Percentiles rank a stretch among this genome's conserved stretches.
Conservation (phyloP, 306 rosid genomes). For the Begonia loranthoides region DNA sequence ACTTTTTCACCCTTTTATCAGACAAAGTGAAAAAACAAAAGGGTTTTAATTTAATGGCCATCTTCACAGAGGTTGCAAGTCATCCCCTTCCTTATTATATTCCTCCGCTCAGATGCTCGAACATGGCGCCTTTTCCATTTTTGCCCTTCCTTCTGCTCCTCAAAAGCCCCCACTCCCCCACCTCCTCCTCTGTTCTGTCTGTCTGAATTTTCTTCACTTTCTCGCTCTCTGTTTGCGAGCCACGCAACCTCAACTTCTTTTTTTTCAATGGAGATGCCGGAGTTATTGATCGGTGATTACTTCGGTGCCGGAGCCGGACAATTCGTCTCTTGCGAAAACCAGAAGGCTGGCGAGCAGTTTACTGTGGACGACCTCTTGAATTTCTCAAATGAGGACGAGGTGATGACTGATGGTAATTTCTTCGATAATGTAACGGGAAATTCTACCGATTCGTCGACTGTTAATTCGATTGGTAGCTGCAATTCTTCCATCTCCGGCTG, state of each 20-base stretch:
- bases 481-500: slow-evolving; percentile 57
- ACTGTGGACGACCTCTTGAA: slow-evolving; percentile 78
- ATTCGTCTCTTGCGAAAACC: slow-evolving; percentile 31
- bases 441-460: slow-evolving; percentile 51
- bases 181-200: slow-evolving; percentile 17
- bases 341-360: slow-evolving; percentile 49
- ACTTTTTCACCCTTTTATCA: background rate
- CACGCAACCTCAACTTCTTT: slow-evolving; percentile 2
- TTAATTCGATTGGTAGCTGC: slow-evolving; percentile 65
- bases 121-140: slow-evolving; percentile 16
- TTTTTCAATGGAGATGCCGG: slow-evolving; percentile 51
- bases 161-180: slow-evolving; percentile 56
- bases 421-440: slow-evolving; percentile 52
- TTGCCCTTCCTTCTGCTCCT: slow-evolving; percentile 52
- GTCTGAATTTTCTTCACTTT: slow-evolving; percentile 4
- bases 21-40: slow-evolving; percentile 9
- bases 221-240: slow-evolving; percentile 11
- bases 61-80: slow-evolving; percentile 80
- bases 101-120: slow-evolving; percentile 38
- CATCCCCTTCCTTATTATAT: slow-evolving; percentile 51
- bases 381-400: slow-evolving; percentile 67
- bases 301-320: slow-evolving; percentile 35
- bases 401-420: slow-evolving; percentile 40
- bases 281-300: slow-evolving; percentile 51
- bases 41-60: slow-evolving; percentile 16